Base-by-base conservation (phyloP, 1,284 basidiomycete genomes). In the Lentinula novae-zelandiae region DNA sequence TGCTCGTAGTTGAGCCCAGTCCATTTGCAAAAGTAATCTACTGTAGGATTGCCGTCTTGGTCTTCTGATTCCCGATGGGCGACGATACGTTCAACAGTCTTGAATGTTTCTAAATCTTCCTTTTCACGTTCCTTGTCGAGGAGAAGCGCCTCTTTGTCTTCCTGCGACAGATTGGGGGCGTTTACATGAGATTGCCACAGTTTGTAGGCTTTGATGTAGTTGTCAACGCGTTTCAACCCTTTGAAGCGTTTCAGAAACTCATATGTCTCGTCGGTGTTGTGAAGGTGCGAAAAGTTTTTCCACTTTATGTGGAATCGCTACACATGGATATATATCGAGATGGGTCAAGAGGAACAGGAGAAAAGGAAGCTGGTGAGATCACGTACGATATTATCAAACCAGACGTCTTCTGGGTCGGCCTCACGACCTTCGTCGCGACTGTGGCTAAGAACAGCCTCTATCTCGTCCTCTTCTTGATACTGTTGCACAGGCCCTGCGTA, bases 21-120 rank as follows among this genome's bases (percentile, higher is more conserved):
- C 97, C 97, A 99, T 77, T 99, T 99, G 88, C 92, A 94, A 74
- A 97, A 93, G 76, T 98, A 99, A 71, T 96, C 90, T 46, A 89
- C 84, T 61, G 55, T 56, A 9, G 62, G 62, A 22, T 56, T 60
- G 42, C 62, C 62, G 17, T 85, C 81, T 53, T 85, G 87, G 42
- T 86, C 83, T 22, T 79, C 78, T 31, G 80, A 82, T 64, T 94
- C 88, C 54, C 95, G 87, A 70, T 96, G 89, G 7, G 89, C 82
- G 55, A 99, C 87, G 62, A 99, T 85, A 61, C 96, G 89, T 73
- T 99, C 97, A 51, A 98, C 94, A 8, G 86, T 90, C 76, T 94
- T 94, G 81, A 87, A 96, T 33, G 86, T 88, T 73, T 98, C 96
- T 31, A 94, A 82, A 65, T 96, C 89, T 73, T 98, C 93, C 73